phyloP scores from a whole-genome alignment of 2,329 filamentous ascomycete species.

The Alternaria sp. region DNA sequence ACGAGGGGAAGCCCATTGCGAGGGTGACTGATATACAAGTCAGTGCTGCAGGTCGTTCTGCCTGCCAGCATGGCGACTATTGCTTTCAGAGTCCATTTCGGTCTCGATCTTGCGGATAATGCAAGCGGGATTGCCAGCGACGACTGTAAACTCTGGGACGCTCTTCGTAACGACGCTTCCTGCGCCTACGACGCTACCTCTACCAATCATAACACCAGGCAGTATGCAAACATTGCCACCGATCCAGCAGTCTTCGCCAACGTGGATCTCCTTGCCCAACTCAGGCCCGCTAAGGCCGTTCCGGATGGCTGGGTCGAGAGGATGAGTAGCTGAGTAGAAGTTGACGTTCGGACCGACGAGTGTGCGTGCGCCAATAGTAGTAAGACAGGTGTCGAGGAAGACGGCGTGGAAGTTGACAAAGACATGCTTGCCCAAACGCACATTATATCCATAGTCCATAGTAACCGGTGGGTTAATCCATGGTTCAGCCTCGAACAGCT shows the following conservation, averaged over 20 bases:
- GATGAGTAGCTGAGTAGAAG: conserved; percentile 78
- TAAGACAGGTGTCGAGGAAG: conserved; percentile 77
- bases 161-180: conserved; percentile 84
- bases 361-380: conserved; percentile 77
- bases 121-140: conserved; percentile 71
- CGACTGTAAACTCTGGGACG: conserved; percentile 68
- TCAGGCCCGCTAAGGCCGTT: conserved; percentile 80
- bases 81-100: conserved; percentile 36
- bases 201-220: conserved; percentile 78
- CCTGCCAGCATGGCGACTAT: conserved; percentile 1
- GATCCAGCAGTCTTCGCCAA: conserved; percentile 72
- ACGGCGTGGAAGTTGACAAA: conserved; percentile 79
- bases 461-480: conserved; percentile 74
- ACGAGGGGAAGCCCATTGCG: background rate
- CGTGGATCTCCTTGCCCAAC: conserved; percentile 71
- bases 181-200: conserved; percentile 76
- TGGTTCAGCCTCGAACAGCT: conserved; percentile 67
- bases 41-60: background rate
- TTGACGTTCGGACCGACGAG: conserved; percentile 79
- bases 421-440: conserved; percentile 72
- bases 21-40: background rate
- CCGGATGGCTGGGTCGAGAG: conserved; percentile 74
- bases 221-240: conserved; percentile 64
- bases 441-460: conserved; percentile 79
- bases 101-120: conserved; percentile 60